A percentile compares a stretch with the other conserved stretches of the same genome.
These are phyloP conservation scores for Hortiboletus flavorubellus DNA, from an alignment of 768 basidiomycete genomes.

Conservation along the genomic window DNA sequence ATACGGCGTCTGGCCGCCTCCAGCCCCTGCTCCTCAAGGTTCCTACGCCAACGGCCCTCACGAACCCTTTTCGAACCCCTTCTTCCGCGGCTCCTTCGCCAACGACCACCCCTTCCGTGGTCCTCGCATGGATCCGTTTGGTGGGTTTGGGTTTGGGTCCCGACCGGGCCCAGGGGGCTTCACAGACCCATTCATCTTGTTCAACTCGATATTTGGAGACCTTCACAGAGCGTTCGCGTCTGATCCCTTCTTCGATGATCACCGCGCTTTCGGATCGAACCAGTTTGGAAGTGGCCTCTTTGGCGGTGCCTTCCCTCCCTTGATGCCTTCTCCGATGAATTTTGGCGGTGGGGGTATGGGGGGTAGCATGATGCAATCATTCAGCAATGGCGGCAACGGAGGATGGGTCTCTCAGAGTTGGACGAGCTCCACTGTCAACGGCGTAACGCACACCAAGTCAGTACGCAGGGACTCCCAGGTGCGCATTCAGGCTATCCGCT, in stretches of 20 bases:
- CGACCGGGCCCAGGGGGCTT: slow-evolving; percentile 36
- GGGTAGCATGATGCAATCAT: slow-evolving; percentile 9
- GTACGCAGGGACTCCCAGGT: slow-evolving; percentile 59
- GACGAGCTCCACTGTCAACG: slow-evolving; percentile 58
- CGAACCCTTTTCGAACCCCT: slow-evolving; percentile 17
- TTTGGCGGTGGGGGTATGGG: slow-evolving; percentile 15
- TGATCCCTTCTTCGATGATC: slow-evolving; percentile 36
- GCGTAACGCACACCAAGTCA: slow-evolving; percentile 57
- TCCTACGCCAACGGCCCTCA: slow-evolving; percentile 15
- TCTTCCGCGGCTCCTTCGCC: slow-evolving; percentile 19
- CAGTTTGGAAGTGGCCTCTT: slow-evolving; percentile 16
- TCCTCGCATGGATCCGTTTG: slow-evolving; percentile 25
- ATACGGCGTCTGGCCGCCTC: slow-evolving; percentile 75
- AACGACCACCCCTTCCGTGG: slow-evolving; percentile 17
- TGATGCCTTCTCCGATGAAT: slow-evolving; percentile 10
- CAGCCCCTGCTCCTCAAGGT: slow-evolving; percentile 24
- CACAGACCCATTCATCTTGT: slow-evolving; percentile 73
- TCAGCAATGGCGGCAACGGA: slow-evolving; percentile 7
- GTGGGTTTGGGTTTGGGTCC: slow-evolving; percentile 23
- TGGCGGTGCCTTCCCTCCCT: slow-evolving; percentile 3
- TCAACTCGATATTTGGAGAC: slow-evolving; percentile 67
- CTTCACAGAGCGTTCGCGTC: slow-evolving; percentile 32
- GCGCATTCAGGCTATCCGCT: slow-evolving; percentile 22
- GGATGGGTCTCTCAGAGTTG: slow-evolving; percentile 55
- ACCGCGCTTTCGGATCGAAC: slow-evolving; percentile 14